phyloP scores from a whole-genome alignment of 768 basidiomycete genomes.

The Mycena sanguinolenta region DNA sequence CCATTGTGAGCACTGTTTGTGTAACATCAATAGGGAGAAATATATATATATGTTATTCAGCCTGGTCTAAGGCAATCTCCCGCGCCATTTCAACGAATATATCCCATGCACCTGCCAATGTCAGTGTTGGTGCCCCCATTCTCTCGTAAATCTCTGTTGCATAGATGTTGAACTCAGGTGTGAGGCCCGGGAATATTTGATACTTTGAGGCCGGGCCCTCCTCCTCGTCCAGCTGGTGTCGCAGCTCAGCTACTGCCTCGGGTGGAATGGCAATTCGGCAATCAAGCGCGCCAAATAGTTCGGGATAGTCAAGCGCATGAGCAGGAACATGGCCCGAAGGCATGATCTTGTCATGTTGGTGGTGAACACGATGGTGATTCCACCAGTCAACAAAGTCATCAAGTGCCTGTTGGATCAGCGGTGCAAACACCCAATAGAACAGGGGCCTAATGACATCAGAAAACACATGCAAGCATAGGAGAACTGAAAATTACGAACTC shows the following conservation, averaged over 20 bases:
- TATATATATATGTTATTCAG: neutral
- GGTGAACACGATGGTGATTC: constrained; percentile 40
- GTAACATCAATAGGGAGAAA: neutral
- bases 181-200: constrained; percentile 15
- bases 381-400: too few relatives aligned
- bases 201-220: constrained; percentile 9
- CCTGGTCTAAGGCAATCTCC: neutral
- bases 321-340: constrained; percentile 38
- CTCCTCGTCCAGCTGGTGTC: constrained; percentile 20
- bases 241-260: constrained; percentile 24
- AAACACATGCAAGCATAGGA: neutral
- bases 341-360: constrained; percentile 37
- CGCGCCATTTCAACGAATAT: constrained; percentile 15
- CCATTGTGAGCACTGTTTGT: neutral
- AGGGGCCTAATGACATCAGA: constrained; percentile 10
- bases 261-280: constrained; percentile 29
- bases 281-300: constrained; percentile 27
- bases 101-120: constrained; percentile 17
- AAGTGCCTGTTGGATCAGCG: too few relatives aligned
- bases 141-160: too few relatives aligned
- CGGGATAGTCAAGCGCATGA: constrained; percentile 22
- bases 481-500: constrained; percentile 7
- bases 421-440: too few relatives aligned
- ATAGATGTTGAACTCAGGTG: constrained; percentile 19
- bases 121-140: constrained; percentile 9